Conservation (phyloP, 192 early-diverging fungal species). For the Coemansia sp. region DNA sequence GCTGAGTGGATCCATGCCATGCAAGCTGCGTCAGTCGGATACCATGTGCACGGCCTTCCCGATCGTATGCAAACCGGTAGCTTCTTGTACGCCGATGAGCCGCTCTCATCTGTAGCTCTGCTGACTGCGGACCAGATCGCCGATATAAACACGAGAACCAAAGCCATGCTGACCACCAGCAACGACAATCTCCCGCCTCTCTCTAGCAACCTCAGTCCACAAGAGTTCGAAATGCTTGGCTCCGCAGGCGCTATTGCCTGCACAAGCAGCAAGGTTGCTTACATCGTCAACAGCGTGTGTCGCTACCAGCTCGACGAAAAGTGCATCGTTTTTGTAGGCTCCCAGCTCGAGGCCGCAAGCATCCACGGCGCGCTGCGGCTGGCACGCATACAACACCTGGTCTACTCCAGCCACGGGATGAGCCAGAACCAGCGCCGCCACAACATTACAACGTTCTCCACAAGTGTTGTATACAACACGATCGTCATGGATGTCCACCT, state of each 20-base stretch:
- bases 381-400: slow-evolving; percentile 40
- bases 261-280: slow-evolving; percentile 46
- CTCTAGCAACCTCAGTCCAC: slow-evolving; percentile 28
- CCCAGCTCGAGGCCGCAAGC: slow-evolving; percentile 22
- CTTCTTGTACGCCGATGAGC: background rate
- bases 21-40: slow-evolving; percentile 32
- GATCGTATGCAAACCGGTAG: background rate
- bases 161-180: slow-evolving; percentile 18
- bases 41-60: slow-evolving; percentile 27
- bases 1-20: slow-evolving; percentile 31
- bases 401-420: slow-evolving; percentile 43
- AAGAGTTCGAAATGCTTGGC: slow-evolving; percentile 32
- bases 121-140: slow-evolving; percentile 29
- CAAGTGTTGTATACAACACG: slow-evolving; percentile 43
- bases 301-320: slow-evolving; percentile 39
- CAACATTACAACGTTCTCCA: slow-evolving; percentile 53
- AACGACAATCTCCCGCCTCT: slow-evolving; percentile 39
- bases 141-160: slow-evolving; percentile 10
- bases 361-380: slow-evolving; percentile 41
- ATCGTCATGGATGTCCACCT: slow-evolving; percentile 54
- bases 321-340: slow-evolving; percentile 50
- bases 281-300: slow-evolving; percentile 26
- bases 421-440: slow-evolving; percentile 44
- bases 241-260: slow-evolving; percentile 5
- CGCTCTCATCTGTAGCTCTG: background rate